Base-by-base conservation (phyloP, 768 basidiomycete genomes). In the Bullera alba region DNA sequence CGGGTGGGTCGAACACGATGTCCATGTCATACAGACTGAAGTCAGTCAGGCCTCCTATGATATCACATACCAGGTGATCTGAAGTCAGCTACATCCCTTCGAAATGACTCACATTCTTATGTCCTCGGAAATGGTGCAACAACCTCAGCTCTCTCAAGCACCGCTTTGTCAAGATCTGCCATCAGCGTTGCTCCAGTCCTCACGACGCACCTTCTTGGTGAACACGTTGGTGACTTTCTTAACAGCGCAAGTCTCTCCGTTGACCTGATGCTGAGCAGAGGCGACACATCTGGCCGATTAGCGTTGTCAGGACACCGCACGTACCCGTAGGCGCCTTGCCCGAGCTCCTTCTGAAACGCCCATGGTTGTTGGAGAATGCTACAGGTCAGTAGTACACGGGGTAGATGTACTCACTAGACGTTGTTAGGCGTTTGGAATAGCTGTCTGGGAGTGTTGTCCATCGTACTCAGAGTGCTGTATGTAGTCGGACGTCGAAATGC, bases 121-220 rank as follows among this genome's bases (percentile, higher is more conserved):
- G 95, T 4, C 93, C 91, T 61, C 95, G 82, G 76, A 99, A 99
- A 74, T 99, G 95, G 74, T 93, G 91, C 30, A 99, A 75, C 35
- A 99, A 78, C 69, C 76, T 72, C 74, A 99, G 88, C 76, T 99
- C 95, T 41, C 95, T 77, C 71, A 97, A 74, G 70, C 93, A 97
- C 72, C 95, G 79, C 75, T 99, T 99, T 43, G 93, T 96, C 61
- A 97, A 76, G 72, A 97, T 97, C 66, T 62, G 38, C 25, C 6
- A 17, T 59, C 36, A 59, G 53, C 42, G n/a, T 42, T 16, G 41
- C 21, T 10, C 12, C 51, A 50, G 3, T 19, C n/a, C 42, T 21
- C 16, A 26, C 54, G 53, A 42, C 55, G 57, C 39, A 72, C 72
- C 72, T 75, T 65, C 47, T 60, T 58, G n/a, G 55, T 66, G 42